Percentiles rank a stretch among this genome's conserved stretches.
phyloP scores from a whole-genome alignment of 2,329 filamentous ascomycete species.

The Didymella sp. region DNA sequence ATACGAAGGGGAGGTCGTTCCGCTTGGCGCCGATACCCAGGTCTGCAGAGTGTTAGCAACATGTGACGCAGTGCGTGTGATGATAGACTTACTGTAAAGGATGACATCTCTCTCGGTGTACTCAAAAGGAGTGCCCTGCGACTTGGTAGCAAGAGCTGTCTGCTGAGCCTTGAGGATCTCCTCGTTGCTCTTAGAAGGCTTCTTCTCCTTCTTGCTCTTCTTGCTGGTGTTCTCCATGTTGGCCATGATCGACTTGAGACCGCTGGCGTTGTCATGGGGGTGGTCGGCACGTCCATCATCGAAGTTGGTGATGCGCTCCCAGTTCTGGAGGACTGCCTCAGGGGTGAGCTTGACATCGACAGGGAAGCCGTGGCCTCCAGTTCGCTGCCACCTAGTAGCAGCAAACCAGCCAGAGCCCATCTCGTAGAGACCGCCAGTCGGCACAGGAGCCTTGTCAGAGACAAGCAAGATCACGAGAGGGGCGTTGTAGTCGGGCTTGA shows the following conservation, averaged over 20 bases:
- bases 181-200: slow-evolving; percentile 64
- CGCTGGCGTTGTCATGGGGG: slow-evolving; percentile 79
- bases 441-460: slow-evolving; percentile 83
- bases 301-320: slow-evolving; percentile 79
- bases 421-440: slow-evolving; percentile 90
- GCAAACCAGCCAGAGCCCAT: slow-evolving; percentile 94
- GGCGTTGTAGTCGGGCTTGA: slow-evolving; percentile 98
- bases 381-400: slow-evolving; percentile 92
- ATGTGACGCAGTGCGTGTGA: neutral
- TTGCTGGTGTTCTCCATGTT: slow-evolving; percentile 81
- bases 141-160: slow-evolving; percentile 73
- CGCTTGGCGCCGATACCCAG: slow-evolving; percentile 91
- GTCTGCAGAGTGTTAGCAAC: slow-evolving; percentile 55
- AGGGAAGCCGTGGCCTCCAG: slow-evolving; percentile 88
- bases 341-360: slow-evolving; percentile 78
- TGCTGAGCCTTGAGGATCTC: slow-evolving; percentile 78
- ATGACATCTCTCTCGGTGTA: slow-evolving; percentile 89
- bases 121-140: slow-evolving; percentile 76
- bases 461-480: slow-evolving; percentile 88
- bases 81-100: slow-evolving; percentile 71
- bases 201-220: slow-evolving; percentile 46
- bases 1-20: slow-evolving; percentile 85
- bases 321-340: slow-evolving; percentile 74
- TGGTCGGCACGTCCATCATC: slow-evolving; percentile 87
- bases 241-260: slow-evolving; percentile 78